phyloP scores from a whole-genome alignment of 2,329 filamentous ascomycete species.

The Talaromyces sp. region DNA sequence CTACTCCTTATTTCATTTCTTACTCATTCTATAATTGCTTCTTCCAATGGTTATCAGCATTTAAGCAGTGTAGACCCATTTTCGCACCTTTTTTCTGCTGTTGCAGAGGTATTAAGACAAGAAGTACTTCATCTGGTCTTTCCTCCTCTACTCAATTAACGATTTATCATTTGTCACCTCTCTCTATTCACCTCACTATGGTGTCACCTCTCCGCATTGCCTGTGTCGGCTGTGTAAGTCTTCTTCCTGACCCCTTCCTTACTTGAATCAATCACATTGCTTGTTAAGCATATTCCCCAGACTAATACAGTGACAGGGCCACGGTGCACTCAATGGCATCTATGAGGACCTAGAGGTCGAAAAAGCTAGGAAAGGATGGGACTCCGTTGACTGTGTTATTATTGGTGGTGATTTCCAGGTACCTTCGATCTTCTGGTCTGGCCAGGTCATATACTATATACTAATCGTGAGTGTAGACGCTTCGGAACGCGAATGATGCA shows the following conservation, averaged over 20 bases:
- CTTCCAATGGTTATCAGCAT: too few species aligned
- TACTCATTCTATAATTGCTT: too few species aligned
- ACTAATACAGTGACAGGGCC: conserved; percentile 48
- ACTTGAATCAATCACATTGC: not conserved
- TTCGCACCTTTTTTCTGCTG: too few species aligned
- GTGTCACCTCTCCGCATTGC: conserved; percentile 65
- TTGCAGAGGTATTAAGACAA: too few species aligned
- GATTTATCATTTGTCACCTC: not conserved
- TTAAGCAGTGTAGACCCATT: too few species aligned
- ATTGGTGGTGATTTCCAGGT: conserved; percentile 96
- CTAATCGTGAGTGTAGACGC: conserved; percentile 57
- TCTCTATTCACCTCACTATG: conserved; percentile 5
- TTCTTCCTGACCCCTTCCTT: not conserved
- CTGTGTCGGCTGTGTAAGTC: conserved; percentile 80
- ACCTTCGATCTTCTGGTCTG: conserved; percentile 22
- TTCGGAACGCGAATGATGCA: conserved; percentile 85
- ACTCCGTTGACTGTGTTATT: conserved; percentile 82
- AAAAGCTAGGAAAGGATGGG: conserved; percentile 73
- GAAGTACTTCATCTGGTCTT: too few species aligned
- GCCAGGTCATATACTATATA: not conserved
- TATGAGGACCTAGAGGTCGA: conserved; percentile 76
- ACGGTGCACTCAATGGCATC: conserved; percentile 88
- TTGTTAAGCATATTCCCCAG: not conserved
- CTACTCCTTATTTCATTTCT: not conserved
- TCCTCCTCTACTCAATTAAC: not conserved